Evolutionary conservation across 176 grass and related monocot genomes (phyloP).

Genomic region (Ampelocalamus luodianensis): DNA sequence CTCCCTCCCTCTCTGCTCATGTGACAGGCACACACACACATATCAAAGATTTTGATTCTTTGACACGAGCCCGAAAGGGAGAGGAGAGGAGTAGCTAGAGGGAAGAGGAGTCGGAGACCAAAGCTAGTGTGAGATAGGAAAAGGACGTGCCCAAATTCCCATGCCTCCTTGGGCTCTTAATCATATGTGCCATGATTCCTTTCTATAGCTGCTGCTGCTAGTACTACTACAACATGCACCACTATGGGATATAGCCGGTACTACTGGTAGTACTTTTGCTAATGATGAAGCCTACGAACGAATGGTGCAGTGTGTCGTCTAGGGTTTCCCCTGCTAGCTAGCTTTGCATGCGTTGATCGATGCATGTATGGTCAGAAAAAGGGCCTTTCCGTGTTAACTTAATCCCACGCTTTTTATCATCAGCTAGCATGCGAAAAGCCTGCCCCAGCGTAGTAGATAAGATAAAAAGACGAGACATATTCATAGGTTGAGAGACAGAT

Average conservation of each 20-base stretch:
- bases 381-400: slow-evolving; percentile 45
- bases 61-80: neutral
- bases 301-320: neutral
- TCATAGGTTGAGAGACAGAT: neutral
- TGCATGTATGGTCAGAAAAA: slow-evolving; percentile 36
- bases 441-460: slow-evolving; percentile 35
- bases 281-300: neutral
- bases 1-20: neutral
- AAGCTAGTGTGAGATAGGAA: neutral
- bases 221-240: neutral
- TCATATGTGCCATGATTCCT: slow-evolving; percentile 63
- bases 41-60: neutral
- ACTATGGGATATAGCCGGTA: neutral
- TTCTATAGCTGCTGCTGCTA: neutral
- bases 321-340: neutral
- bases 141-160: slow-evolving; percentile 44
- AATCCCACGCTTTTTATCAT: slow-evolving; percentile 62
- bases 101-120: neutral
- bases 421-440: slow-evolving; percentile 45
- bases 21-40: neutral
- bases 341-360: slow-evolving; percentile 12
- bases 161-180: slow-evolving; percentile 56
- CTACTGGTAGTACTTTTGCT: neutral
- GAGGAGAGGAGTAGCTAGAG: neutral
- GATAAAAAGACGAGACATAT: slow-evolving; percentile 56